Conservation (phyloP, 257 asterid species). For the Haberlea rhodopensis region DNA sequence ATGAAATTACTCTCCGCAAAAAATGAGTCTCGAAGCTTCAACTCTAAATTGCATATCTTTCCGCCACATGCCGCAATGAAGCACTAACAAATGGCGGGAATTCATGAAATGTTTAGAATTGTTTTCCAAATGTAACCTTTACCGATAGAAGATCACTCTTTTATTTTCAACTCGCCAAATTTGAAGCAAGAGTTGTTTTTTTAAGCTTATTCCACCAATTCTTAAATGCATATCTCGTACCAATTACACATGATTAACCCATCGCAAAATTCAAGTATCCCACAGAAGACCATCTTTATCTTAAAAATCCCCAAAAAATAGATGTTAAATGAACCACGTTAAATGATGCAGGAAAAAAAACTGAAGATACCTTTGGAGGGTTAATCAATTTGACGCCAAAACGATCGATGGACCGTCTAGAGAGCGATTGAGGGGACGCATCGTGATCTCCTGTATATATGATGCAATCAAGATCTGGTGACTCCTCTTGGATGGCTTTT, state of each 20-base stretch:
- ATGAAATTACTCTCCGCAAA: conserved; percentile 4
- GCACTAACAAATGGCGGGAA: background rate
- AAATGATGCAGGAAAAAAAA: background rate
- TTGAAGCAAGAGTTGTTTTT: background rate
- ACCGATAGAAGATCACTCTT: background rate
- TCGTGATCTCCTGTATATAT: conserved; percentile 85
- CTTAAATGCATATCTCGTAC: conserved; percentile 1
- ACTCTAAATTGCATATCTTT: conserved; percentile 1
- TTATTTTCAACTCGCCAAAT: background rate
- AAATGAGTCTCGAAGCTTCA: background rate
- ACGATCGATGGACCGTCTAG: conserved; percentile 68
- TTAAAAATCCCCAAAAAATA: background rate
- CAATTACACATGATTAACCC: conserved; percentile 11
- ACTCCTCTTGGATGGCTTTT: conserved; percentile 79
- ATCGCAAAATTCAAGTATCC: background rate
- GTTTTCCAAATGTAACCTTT: background rate
- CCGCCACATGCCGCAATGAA: conserved; percentile 1
- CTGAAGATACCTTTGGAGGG: conserved; percentile 53
- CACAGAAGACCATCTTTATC: background rate
- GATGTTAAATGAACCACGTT: background rate
- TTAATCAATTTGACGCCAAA: conserved; percentile 68
- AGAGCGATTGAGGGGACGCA: conserved; percentile 62
- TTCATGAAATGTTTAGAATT: background rate
- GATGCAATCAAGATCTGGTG: conserved; percentile 67
- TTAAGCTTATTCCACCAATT: background rate